Evolutionary conservation across 495 filamentous ascomycete genomes (phyloP).

Genomic region (Extremus antarcticus): DNA sequence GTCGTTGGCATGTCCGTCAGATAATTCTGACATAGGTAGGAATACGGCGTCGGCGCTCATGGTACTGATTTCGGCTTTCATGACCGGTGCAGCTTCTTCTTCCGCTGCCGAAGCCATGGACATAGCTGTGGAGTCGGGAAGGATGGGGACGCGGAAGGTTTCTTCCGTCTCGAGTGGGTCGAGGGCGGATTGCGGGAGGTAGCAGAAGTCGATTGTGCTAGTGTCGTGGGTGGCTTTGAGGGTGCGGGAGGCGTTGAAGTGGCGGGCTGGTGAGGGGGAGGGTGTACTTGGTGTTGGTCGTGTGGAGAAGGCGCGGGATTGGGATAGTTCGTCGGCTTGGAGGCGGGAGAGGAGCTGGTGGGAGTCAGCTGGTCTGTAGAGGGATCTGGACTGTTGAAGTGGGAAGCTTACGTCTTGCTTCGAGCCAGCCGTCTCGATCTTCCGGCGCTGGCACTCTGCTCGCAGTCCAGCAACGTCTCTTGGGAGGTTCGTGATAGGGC

Average conservation of each 20-base stretch:
- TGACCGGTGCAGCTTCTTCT: constrained; percentile 23
- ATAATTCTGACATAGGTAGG: constrained; percentile 46
- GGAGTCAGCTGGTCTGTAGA: too few species aligned
- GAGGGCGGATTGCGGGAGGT: constrained; percentile 38
- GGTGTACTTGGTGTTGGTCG: constrained; percentile 24
- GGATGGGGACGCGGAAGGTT: constrained; percentile 21
- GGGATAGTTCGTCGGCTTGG: constrained; percentile 42
- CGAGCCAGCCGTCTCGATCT: constrained; percentile 44
- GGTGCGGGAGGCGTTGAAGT: constrained; percentile 50
- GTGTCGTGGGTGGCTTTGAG: constrained; percentile 45
- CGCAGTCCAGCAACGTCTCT: constrained; percentile 25
- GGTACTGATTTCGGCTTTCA: constrained; percentile 49
- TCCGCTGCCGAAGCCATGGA: not conserved
- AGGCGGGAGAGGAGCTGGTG: constrained; percentile 42
- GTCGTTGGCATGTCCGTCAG: constrained; percentile 45
- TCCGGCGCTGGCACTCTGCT: constrained; percentile 32
- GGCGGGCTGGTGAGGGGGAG: constrained; percentile 31
- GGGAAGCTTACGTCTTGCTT: constrained; percentile 37
- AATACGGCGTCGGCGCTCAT: constrained; percentile 42
- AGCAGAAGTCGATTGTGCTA: constrained; percentile 54
- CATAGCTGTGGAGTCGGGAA: not conserved
- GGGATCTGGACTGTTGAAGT: constrained; percentile 30
- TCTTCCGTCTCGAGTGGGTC: constrained; percentile 46
- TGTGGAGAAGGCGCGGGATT: constrained; percentile 44
- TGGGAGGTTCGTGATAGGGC: constrained; percentile 27